Base-by-base conservation (phyloP, 2,329 filamentous ascomycete genomes). In the Colletotrichum tofieldiae region DNA sequence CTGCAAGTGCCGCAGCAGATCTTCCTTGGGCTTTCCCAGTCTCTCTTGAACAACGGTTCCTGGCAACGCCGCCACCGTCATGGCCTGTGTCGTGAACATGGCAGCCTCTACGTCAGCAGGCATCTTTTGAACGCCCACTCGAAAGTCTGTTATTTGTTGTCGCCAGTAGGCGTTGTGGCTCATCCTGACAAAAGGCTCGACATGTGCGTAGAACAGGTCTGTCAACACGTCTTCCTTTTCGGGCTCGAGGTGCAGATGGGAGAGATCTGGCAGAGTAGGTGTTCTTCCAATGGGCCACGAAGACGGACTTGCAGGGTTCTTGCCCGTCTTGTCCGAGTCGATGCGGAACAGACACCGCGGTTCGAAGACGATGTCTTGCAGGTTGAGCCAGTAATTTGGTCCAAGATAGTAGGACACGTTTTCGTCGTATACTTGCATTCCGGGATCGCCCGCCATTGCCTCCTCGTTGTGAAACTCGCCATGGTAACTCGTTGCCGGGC, bases 381-480 rank as follows among this genome's bases (percentile, higher is more conserved):
- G 56, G 45, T 71, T 73, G 32, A 73, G 67, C 71, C 71, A 73
- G 64, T 67, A 67, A 32, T 67, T 67, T 8, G 71, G 71, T 1
- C 71, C 71, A 32, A 73, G 67, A 23, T 73, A 72, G n/a, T 64
- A 73, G n/a, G 71, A 73, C 3, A 72, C 68, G 41, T 72, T 65
- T 3, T 71, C 66, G 47, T 73, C 71, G 63, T 66, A 71, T 6
- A 73, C 63, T 7, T 73, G 71, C 61, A 67, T 72, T 6, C 71
- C 71, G 11, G 62, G 68, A 26, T 73, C 71, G 23, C 70, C 65
- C 5, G 66, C 59, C 59, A 41, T 32, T 18, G 66, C 29, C n/a
- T 72, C 66, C 3, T 72, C 60, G 39, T 37, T 26, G 26, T 72
- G 35, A 45, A 26, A 43, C 12, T 71, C 67, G 55, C 47, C 43